Evolutionary conservation across 805 yeast genomes (phyloP).

Genomic region (Kodamaea hsintzibuensis): DNA sequence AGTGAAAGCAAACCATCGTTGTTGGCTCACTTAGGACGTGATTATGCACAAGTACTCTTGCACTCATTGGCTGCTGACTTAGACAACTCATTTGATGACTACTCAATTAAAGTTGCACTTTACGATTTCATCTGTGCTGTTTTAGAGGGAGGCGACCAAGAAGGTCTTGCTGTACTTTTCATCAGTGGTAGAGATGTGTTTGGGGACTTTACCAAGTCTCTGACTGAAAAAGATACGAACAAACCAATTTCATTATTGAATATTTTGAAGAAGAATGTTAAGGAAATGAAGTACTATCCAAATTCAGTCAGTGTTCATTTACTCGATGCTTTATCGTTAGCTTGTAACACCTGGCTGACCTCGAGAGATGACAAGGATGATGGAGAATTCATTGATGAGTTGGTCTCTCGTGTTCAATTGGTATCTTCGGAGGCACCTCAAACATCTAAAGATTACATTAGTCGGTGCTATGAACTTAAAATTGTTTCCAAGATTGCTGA

Average conservation of each 20-base stretch:
- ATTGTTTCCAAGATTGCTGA: constrained; percentile 70
- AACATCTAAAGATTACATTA: constrained; percentile 25
- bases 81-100: constrained; percentile 54
- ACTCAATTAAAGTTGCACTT: constrained; percentile 51
- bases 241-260: constrained; percentile 47
- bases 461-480: constrained; percentile 54
- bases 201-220: constrained; percentile 26
- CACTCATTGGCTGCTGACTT: constrained; percentile 63
- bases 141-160: constrained; percentile 65
- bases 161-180: constrained; percentile 72
- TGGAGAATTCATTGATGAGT: constrained; percentile 42
- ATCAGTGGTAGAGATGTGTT: constrained; percentile 60
- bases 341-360: constrained; percentile 77
- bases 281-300: constrained; percentile 55
- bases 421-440: constrained; percentile 17
- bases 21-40: constrained; percentile 75
- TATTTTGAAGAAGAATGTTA: constrained; percentile 55
- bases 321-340: constrained; percentile 70
- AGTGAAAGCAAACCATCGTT: constrained; percentile 69
- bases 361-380: constrained; percentile 58
- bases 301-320: constrained; percentile 64
- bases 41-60: constrained; percentile 58
- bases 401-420: constrained; percentile 35
- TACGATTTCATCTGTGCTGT: constrained; percentile 68
- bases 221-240: constrained; percentile 16